Conservation (phyloP, 768 basidiomycete species). For the Tephrocybe rancida region DNA sequence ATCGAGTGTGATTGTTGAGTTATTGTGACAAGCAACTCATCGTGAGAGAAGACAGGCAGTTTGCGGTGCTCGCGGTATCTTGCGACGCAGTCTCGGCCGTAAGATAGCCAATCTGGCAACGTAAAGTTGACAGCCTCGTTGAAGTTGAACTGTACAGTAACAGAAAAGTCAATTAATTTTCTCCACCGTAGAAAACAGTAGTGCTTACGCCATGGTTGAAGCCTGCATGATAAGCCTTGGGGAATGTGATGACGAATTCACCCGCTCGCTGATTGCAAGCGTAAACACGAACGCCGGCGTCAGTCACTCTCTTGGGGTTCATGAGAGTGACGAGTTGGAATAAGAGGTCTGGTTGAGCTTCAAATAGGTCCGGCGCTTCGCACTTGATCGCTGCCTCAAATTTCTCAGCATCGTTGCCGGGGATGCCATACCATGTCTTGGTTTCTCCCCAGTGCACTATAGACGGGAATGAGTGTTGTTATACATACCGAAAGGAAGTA, state of each 20-base stretch:
- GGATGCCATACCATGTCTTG: constrained; percentile 99
- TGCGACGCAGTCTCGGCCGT: constrained; percentile 85
- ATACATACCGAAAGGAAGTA: constrained; percentile 11
- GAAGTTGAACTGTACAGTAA: constrained; percentile 79
- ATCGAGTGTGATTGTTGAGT: constrained; percentile 93
- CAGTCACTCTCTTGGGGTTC: constrained; percentile 86
- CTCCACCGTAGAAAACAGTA: background rate
- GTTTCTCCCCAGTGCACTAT: constrained; percentile 99
- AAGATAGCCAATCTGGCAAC: constrained; percentile 90
- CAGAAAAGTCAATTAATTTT: constrained; percentile 16
- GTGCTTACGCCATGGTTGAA: constrained; percentile 94
- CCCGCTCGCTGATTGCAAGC: constrained; percentile 97
- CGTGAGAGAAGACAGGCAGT: constrained; percentile 96
- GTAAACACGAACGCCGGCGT: constrained; percentile 89
- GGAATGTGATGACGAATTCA: constrained; percentile 97
- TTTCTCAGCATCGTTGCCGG: constrained; percentile 92
- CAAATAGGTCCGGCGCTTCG: constrained; percentile 97
- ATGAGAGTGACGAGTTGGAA: constrained; percentile 98
- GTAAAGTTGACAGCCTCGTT: constrained; percentile 99
- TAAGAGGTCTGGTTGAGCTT: constrained; percentile 94
- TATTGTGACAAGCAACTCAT: constrained; percentile 96
- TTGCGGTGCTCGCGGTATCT: constrained; percentile 91
- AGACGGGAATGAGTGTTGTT: constrained; percentile 19
- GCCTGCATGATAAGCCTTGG: constrained; percentile 96
- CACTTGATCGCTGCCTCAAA: constrained; percentile 95